These are phyloP conservation scores for Cynanchum wilfordii DNA, from an alignment of 257 asterid species.

Conservation along the genomic window DNA sequence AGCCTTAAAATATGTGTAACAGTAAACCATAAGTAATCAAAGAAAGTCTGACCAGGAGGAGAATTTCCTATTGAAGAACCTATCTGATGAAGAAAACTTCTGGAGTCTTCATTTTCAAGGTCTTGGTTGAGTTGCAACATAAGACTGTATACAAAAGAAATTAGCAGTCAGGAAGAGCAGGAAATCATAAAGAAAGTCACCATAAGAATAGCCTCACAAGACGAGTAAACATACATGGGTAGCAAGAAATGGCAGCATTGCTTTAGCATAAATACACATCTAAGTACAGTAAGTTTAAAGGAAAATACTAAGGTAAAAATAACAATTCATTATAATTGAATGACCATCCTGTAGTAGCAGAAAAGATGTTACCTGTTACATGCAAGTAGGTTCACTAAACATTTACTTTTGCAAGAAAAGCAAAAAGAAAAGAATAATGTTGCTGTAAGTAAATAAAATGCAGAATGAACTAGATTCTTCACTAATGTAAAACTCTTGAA, in stretches of 20 bases:
- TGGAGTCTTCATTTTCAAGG: conserved; percentile 49
- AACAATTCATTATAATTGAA: neutral
- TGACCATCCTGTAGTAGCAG: neutral
- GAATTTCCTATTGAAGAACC: conserved; percentile 51
- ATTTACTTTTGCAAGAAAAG: neutral
- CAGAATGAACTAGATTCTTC: neutral
- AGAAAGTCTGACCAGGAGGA: conserved; percentile 41
- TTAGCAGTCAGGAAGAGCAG: neutral
- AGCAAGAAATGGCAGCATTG: neutral
- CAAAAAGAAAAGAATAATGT: neutral
- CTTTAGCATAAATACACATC: neutral
- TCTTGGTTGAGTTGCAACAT: conserved; percentile 46
- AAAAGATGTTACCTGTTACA: neutral
- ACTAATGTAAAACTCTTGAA: neutral
- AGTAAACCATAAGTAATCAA: conserved; percentile 21
- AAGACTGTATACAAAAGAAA: conserved; percentile 30
- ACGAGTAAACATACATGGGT: neutral
- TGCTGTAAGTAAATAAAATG: neutral
- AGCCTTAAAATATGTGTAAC: neutral
- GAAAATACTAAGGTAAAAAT: neutral
- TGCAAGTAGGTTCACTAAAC: neutral
- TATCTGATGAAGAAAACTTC: conserved; percentile 36
- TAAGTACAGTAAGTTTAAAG: neutral
- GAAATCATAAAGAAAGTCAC: neutral
- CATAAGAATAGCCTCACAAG: neutral